Evolutionary conservation across 2,329 filamentous ascomycete genomes (phyloP), one percentile per base, ranked within the genome.

Genomic region (Pseudogymnoascus verrucosus): DNA sequence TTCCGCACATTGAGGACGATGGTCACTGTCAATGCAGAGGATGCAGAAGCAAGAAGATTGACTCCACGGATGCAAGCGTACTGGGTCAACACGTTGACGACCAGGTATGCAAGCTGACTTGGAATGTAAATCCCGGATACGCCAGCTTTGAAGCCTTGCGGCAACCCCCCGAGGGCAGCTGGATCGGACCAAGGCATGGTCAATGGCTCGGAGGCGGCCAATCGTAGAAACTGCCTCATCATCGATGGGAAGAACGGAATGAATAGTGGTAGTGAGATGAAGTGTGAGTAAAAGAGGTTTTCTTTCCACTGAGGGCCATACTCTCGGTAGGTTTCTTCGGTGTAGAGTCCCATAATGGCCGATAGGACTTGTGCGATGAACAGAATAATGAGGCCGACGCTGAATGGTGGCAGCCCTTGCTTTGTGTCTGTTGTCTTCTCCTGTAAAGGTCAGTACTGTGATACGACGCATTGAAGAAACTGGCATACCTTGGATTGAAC

Each of bases 1-100:
- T 99, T 99, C 69, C 95, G 85, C 65, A 99, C 90, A 74, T 98
- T 99, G 65, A 99, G 81, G 59, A 98, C 92, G 70, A 99, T 96
- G 1, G 93, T 97, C 23, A 99, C 95, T 0, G 95, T 98, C 63
- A 99, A 82, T 0, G 95, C 96, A 3, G 93, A 93, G 3, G 91
- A 91, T 63, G 88, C 89, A 0, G 93, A 90, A 1, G 91, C 93
- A 4, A 99, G 81, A n/a, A 96, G 83, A 69, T 98, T 98, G 64
- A 99, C 95, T 1, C 95, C 95, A 2, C 93, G 89, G 67, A 99
- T 98, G 75, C 95, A 99, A 23, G 92, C 84, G 71, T 97, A 91
- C 76, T 99, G 95, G 2, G 95, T 98, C 60, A 96, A 73, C 0
- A 96, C 91, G 71, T 96, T 96, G 66, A 89, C 81, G 1, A 81